phyloP scores from a whole-genome alignment of 805 yeast species.

The Saturnispora galanensis region DNA sequence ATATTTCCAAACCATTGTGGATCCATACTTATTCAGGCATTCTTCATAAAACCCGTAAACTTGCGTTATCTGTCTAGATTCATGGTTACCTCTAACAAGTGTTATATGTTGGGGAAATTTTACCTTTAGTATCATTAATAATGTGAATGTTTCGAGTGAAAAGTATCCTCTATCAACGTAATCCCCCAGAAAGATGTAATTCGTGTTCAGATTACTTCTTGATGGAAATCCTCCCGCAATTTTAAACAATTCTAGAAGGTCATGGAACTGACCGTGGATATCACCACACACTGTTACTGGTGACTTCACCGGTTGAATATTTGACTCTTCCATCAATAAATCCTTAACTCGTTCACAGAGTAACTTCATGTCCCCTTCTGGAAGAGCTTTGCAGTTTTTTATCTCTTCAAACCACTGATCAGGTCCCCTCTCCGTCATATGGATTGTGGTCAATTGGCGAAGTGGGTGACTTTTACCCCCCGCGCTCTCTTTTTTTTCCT shows the following conservation, averaged over 20 bases:
- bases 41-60: conserved; percentile 97
- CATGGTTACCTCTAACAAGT: conserved; percentile 95
- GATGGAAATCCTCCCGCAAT: conserved; percentile 90
- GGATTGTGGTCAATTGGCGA: neutral
- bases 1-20: conserved; percentile 91
- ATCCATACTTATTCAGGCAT: conserved; percentile 85
- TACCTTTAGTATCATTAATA: conserved; percentile 87
- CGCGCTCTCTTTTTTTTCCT: neutral
- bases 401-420: conserved; percentile 95
- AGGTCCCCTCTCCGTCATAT: conserved; percentile 62
- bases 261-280: conserved; percentile 97
- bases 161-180: conserved; percentile 98
- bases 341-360: conserved; percentile 93
- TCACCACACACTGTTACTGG: conserved; percentile 97
- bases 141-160: conserved; percentile 85
- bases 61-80: conserved; percentile 95
- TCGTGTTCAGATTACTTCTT: conserved; percentile 34
- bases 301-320: conserved; percentile 85
- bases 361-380: conserved; percentile 92
- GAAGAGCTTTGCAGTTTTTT: conserved; percentile 77
- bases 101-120: conserved; percentile 62
- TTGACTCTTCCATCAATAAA: conserved; percentile 89
- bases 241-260: conserved; percentile 78
- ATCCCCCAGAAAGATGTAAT: conserved; percentile 86
- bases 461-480: neutral